phyloP scores from a whole-genome alignment of 371 early-diverging fungal genomes.

The Synchytrium microbalum region DNA sequence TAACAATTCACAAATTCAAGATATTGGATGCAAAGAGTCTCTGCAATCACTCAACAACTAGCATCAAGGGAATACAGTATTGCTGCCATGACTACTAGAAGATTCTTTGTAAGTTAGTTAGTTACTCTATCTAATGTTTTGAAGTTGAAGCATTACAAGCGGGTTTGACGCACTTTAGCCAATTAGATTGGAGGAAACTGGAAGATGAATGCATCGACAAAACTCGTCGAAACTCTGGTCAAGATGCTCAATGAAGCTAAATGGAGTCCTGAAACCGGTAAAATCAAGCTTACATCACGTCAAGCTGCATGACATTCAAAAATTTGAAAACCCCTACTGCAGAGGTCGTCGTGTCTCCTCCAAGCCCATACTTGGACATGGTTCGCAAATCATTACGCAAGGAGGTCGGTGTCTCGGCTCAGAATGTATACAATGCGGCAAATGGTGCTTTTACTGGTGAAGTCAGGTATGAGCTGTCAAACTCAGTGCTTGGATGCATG shows the following conservation, averaged over 20 bases:
- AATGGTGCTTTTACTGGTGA: conserved; percentile 99
- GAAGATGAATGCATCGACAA: conserved; percentile 92
- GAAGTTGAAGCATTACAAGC: neutral
- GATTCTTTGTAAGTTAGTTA: neutral
- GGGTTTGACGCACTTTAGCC: neutral
- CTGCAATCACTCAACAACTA: neutral
- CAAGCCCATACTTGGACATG: conserved; percentile 81
- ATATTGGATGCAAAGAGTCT: neutral
- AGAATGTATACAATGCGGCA: conserved; percentile 65
- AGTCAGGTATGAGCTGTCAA: conserved; percentile 52
- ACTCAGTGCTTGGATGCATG: neutral
- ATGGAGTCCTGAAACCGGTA: conserved; percentile 29
- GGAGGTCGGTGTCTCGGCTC: conserved; percentile 90
- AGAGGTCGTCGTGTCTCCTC: conserved; percentile 98
- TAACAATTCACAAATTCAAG: too few relatives aligned
- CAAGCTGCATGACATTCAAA: neutral
- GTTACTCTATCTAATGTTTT: neutral
- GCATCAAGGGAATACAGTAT: neutral
- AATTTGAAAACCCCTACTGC: conserved; percentile 8
- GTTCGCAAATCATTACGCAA: conserved; percentile 67
- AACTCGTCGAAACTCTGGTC: conserved; percentile 64
- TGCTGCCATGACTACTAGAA: neutral
- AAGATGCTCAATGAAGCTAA: conserved; percentile 62
- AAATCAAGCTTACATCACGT: neutral
- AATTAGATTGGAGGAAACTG: conserved; percentile 65